Evolutionary conservation across 2,329 filamentous ascomycete species (phyloP).

Genomic region (Cladosporium sp.): DNA sequence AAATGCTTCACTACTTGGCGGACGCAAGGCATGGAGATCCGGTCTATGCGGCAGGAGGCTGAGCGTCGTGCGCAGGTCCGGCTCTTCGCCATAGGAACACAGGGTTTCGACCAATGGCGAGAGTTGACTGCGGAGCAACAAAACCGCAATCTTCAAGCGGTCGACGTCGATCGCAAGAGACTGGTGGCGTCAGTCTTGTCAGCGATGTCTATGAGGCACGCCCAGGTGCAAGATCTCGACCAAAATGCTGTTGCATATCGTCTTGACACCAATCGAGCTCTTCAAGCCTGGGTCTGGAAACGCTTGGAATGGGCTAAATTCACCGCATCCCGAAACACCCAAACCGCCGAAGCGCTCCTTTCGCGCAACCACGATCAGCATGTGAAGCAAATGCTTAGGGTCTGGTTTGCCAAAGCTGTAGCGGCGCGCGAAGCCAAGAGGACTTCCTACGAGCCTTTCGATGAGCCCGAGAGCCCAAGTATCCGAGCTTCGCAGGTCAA

Average conservation of each 20-base stretch:
- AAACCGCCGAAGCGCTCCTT: slow-evolving; percentile 48
- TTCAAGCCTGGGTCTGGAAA: slow-evolving; percentile 45
- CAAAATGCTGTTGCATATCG: slow-evolving; percentile 42
- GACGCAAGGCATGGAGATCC: slow-evolving; percentile 27
- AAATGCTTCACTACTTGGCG: slow-evolving; percentile 37
- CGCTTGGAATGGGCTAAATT: slow-evolving; percentile 54
- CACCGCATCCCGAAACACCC: slow-evolving; percentile 44
- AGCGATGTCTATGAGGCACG: slow-evolving; percentile 22
- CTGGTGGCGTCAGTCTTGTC: slow-evolving; percentile 31
- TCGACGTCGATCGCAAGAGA: slow-evolving; percentile 22
- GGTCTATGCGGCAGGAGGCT: slow-evolving; percentile 36
- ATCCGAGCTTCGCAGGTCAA: slow-evolving; percentile 25
- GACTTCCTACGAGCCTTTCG: slow-evolving; percentile 4
- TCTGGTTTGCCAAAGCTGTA: slow-evolving; percentile 46
- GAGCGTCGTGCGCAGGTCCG: slow-evolving; percentile 31
- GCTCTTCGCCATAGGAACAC: slow-evolving; percentile 25
- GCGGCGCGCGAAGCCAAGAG: slow-evolving; percentile 18
- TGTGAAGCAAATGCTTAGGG: slow-evolving; percentile 48
- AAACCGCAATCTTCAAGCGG: slow-evolving; percentile 30
- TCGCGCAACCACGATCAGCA: slow-evolving; percentile 51
- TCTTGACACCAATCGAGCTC: slow-evolving; percentile 41
- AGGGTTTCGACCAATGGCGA: slow-evolving; percentile 34
- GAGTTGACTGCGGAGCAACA: slow-evolving; percentile 19
- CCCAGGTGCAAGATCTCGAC: slow-evolving; percentile 26
- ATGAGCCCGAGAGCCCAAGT: slow-evolving; percentile 25